Base-by-base conservation (phyloP, 1,284 basidiomycete genomes). In the Austroboletus novae-zelandiae region DNA sequence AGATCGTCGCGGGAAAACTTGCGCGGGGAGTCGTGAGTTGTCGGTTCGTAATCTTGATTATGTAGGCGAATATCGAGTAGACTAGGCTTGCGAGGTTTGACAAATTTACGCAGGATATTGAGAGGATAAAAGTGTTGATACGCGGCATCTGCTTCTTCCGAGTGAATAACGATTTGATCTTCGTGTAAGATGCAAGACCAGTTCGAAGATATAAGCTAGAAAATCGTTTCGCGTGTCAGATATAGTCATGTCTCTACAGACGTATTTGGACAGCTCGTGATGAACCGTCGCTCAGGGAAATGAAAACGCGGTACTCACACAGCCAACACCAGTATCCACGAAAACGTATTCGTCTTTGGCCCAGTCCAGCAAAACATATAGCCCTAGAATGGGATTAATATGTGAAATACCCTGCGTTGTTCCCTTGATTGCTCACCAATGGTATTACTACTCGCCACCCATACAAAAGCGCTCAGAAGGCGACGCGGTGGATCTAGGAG, bases 281-380 rank as follows among this genome's bases (percentile, higher is more conserved):
- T 36, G 34, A 46, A 50, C 48, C 45, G 51, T 42, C 37, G 17
- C 30, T 17, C 35, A 34, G 17, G 15, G 50, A 20, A 51, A 51
- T n/a, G 18, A 41, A 45, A 34, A 52, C 25, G n/a, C 35, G 29
- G 13, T 23, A 79, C 83, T 69, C 61, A 87, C 85, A 61, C 83
- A 86, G 69, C 80, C 76, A 27, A 88, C 82, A 11, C 80, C 81
- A 4, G 85, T 86, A 63, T 88, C 83, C 41, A 88, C 73, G 56
- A 84, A 88, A 3, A 85, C 78, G 51, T 84, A 86, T 59, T 82
- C 79, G 20, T 74, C 67, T 58, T 77, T 74, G 23, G 75, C 72
- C 85, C 85, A 88, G 57, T 88, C 84, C 23, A 77, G 68, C n/a
- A 87, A 70, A 18, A 80, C 79, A 59, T 82, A 87, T 13, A 88